These are phyloP conservation scores for Dendrobium officinale DNA, from an alignment of 106 monocot species.

Conservation along the genomic window DNA sequence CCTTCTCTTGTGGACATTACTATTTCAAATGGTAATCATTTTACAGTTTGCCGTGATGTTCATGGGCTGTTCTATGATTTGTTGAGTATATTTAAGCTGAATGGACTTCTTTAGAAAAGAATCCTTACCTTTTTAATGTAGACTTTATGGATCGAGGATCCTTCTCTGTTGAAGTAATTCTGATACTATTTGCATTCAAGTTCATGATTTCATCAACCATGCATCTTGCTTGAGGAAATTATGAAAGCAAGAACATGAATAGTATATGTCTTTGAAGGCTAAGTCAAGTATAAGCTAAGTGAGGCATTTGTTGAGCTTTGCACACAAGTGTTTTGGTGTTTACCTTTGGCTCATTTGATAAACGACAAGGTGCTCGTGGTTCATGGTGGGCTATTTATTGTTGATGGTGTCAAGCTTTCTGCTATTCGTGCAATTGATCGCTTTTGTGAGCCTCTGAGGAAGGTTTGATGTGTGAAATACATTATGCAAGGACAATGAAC, in stretches of 20 bases:
- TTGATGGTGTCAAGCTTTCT: slow-evolving; percentile 92
- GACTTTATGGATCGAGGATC: slow-evolving; percentile 97
- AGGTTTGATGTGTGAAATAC: slow-evolving; percentile 12
- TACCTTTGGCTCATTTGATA: slow-evolving; percentile 89
- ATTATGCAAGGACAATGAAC: too few species aligned
- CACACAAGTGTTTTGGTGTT: slow-evolving; percentile 85
- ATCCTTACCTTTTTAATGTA: slow-evolving; percentile 98
- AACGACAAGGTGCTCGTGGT: slow-evolving; percentile 86
- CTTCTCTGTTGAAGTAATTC: slow-evolving; percentile 95
- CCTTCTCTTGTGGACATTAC: slow-evolving; percentile 91
- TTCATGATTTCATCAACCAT: slow-evolving; percentile 71
- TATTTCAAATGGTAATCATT: slow-evolving; percentile 58
- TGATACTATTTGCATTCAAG: slow-evolving; percentile 90
- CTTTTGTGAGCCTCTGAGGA: slow-evolving; percentile 93
- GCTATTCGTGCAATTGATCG: slow-evolving; percentile 83
- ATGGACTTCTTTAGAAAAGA: slow-evolving; percentile 90
- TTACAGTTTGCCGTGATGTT: slow-evolving; percentile 93
- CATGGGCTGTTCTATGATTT: slow-evolving; percentile 98
- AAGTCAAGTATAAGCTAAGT: slow-evolving; percentile 81
- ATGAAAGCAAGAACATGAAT: slow-evolving; percentile 96
- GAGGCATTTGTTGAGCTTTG: slow-evolving; percentile 90
- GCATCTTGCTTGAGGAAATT: slow-evolving; percentile 80
- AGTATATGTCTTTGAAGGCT: slow-evolving; percentile 92
- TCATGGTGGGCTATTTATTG: slow-evolving; percentile 95
- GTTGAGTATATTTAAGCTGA: slow-evolving; percentile 90